These are phyloP conservation scores for Nemania sp. DNA, from an alignment of 2,329 filamentous ascomycete genomes.

Conservation along the genomic window DNA sequence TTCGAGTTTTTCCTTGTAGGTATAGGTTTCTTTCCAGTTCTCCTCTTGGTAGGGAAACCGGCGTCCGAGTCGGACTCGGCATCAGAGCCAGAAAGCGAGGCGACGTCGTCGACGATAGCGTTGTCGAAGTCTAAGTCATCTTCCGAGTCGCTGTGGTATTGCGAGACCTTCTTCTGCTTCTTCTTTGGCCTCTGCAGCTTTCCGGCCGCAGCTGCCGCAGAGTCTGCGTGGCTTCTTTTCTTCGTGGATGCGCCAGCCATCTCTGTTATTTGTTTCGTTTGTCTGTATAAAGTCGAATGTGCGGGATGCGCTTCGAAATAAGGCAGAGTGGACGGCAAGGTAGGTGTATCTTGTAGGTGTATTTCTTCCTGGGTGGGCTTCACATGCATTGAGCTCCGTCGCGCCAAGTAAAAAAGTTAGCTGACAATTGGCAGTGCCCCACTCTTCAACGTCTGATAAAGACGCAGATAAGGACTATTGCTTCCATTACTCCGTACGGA, in stretches of 20 bases:
- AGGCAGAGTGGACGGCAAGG: no score
- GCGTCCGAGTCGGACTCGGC: conserved; percentile 43
- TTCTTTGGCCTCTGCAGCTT: conserved; percentile 50
- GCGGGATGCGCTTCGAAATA: neutral
- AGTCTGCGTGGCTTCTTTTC: conserved; percentile 37
- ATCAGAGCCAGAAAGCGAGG: conserved; percentile 36
- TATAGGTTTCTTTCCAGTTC: no score
- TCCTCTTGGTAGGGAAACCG: conserved; percentile 22
- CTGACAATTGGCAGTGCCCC: no score
- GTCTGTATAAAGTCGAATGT: neutral
- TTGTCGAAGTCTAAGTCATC: conserved; percentile 61
- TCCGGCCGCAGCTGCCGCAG: conserved; percentile 36
- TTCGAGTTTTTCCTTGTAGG: conserved; percentile 27
- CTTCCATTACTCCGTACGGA: no score
- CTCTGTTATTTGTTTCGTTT: neutral
- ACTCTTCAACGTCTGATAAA: no score
- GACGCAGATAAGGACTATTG: no score
- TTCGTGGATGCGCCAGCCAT: conserved; percentile 35
- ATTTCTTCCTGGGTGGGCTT: no score
- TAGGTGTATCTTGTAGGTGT: no score
- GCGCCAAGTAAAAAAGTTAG: no score
- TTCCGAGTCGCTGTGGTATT: conserved; percentile 61
- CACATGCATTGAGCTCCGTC: no score
- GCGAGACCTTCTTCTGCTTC: conserved; percentile 52
- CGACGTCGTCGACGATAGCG: conserved; percentile 54